Base-by-base conservation (phyloP, 192 early-diverging fungal genomes). In the Coemansia pectinata region DNA sequence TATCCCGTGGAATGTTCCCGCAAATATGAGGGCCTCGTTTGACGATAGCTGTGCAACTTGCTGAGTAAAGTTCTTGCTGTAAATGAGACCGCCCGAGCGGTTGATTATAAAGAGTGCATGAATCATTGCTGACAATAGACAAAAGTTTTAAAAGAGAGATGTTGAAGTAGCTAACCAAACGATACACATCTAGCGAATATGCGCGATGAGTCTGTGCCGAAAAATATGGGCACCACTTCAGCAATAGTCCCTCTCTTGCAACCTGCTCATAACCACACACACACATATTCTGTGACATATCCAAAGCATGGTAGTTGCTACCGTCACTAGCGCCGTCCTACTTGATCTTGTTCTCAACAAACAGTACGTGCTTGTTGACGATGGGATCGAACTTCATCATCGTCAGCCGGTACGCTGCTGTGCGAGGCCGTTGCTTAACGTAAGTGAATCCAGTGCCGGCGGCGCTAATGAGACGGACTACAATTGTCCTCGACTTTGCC, bases 1-100 rank as follows among this genome's bases (percentile, higher is more conserved):
- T 50, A 99, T 92, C 66, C 96, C 93, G 64, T 99, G 97, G 73
- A 99, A 95, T 15, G 96, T 99, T 67, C 96, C 97, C 0, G 97
- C 97, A 50, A 99, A 83, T n/a, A 98, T 95, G 19, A 99, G 86
- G 61, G 98, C 97, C 77, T 99, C 97, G 81, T 99, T 99, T 40
- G 87, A 91, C 1, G 94, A 89, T 14, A 99, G 85, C 70, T 93
- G 94, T 5, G 86, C 87, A 27, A 96, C 85, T 10, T 92, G 89
- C 23, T 90, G 89, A 27, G 87, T 87, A 82, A 93, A 99, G 79
- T 97, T 94, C 66, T 90, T 91, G 78, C 95, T 90, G 82, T 95
- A 98, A 65, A 97, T 92, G 21, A 98, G 88, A 34, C 97, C 95
- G 27, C 96, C 97, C 9, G 97, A 93, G 63, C 93, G 91, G 83